Percentiles rank a stretch among this genome's conserved stretches.
Conservation (phyloP, 345 rosid genomes). For the Moricandia arvensis region DNA sequence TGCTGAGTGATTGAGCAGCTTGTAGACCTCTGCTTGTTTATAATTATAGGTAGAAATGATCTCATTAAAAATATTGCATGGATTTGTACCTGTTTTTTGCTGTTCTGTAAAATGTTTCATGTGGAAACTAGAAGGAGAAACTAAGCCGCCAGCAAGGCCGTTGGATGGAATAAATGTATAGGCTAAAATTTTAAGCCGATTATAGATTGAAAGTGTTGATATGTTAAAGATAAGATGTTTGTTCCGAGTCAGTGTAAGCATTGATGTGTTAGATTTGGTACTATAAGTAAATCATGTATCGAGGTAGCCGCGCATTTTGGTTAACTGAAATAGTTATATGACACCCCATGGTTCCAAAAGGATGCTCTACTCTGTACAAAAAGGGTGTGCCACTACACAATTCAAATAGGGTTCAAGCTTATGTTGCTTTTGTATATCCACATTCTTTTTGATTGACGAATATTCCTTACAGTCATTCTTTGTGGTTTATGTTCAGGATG, state of each 20-base stretch:
- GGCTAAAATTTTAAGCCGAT: not conserved
- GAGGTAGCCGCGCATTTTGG: too few relatives aligned
- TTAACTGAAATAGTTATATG: too few relatives aligned
- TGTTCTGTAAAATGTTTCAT: slow-evolving; percentile 2
- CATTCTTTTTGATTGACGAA: not conserved
- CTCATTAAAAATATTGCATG: slow-evolving; percentile 6
- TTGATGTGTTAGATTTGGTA: slow-evolving; percentile 2
- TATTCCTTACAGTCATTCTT: slow-evolving; percentile 4
- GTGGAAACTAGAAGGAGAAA: not conserved
- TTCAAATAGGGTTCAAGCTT: slow-evolving; percentile 7
- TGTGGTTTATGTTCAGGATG: slow-evolving; percentile 52
- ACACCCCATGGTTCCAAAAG: too few relatives aligned
- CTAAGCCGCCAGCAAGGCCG: not conserved
- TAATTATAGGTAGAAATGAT: not conserved
- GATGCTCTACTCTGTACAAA: slow-evolving; percentile 27
- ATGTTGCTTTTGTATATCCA: slow-evolving; percentile 13
- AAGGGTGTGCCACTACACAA: not conserved
- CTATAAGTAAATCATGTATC: not conserved
- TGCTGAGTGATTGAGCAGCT: slow-evolving; percentile 22
- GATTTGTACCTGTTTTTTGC: not conserved
- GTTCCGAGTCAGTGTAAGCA: not conserved
- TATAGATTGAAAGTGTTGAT: too few relatives aligned
- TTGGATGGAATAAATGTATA: not conserved
- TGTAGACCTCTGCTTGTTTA: slow-evolving; percentile 6
- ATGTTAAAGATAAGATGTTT: too few relatives aligned